These are phyloP conservation scores for Panicum hallii DNA, from an alignment of 202 grass and related monocot species.

Conservation along the genomic window DNA sequence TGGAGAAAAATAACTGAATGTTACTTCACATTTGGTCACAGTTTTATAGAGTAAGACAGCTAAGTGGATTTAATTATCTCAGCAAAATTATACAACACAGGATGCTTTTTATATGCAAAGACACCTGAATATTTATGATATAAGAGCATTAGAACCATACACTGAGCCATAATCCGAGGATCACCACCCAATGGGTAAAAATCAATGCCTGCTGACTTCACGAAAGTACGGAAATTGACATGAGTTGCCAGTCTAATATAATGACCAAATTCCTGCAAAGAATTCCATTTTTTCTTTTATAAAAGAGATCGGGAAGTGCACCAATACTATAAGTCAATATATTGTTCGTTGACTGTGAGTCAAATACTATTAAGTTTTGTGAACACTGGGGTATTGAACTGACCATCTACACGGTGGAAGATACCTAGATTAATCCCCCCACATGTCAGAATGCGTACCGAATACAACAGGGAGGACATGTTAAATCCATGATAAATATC, in stretches of 20 bases:
- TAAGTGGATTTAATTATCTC: not conserved
- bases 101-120: conserved; percentile 27
- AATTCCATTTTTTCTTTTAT: conserved; percentile 39
- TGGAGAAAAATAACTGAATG: conserved; percentile 37
- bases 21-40: not conserved
- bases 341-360: conserved; percentile 12
- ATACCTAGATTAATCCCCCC: conserved; percentile 28
- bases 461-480: not conserved
- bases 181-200: conserved; percentile 98
- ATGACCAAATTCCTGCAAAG: conserved; percentile 94
- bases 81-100: conserved; percentile 3
- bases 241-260: conserved; percentile 98
- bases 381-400: conserved; percentile 26
- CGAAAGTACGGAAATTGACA: conserved; percentile 87
- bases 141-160: conserved; percentile 66
- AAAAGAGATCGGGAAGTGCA: not conserved
- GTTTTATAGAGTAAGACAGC: conserved; percentile 6
- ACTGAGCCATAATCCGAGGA: conserved; percentile 86
- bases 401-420: conserved; percentile 8
- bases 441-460: not conserved
- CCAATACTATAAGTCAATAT: conserved; percentile 26
- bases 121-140: conserved; percentile 37
- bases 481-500: conserved; percentile 20
- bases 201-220: conserved; percentile 88
- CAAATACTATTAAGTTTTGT: conserved; percentile 18